phyloP scores from a whole-genome alignment of 2,329 filamentous ascomycete genomes.

The Rutstroemia sp. region DNA sequence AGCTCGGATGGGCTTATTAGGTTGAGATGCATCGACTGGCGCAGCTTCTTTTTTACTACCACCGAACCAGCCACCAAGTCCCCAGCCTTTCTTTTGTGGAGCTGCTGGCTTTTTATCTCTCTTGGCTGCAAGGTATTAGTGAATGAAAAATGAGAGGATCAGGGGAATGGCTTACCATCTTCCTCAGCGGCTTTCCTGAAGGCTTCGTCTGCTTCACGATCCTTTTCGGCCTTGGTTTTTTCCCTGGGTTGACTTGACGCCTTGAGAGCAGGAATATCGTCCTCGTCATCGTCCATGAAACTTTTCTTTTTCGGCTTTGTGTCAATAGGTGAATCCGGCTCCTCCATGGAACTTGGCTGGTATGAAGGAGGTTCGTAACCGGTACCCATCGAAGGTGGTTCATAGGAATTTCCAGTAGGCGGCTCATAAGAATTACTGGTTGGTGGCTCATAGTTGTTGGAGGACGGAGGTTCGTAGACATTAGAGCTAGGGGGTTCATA shows the following conservation, averaged over 20 bases:
- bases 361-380: slow-evolving; percentile 42
- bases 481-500: slow-evolving; percentile 10
- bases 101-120: slow-evolving; percentile 44
- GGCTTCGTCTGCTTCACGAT: slow-evolving; percentile 75
- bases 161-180: slow-evolving; percentile 47
- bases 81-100: slow-evolving; percentile 60
- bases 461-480: slow-evolving; percentile 33
- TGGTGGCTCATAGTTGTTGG: slow-evolving; percentile 20
- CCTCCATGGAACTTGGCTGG: slow-evolving; percentile 42
- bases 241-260: slow-evolving; percentile 35
- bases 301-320: slow-evolving; percentile 59
- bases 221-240: slow-evolving; percentile 60
- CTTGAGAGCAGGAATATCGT: slow-evolving; percentile 49
- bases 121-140: slow-evolving; percentile 43
- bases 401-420: slow-evolving; percentile 19
- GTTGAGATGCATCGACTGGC: slow-evolving; percentile 29
- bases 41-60: slow-evolving; percentile 53
- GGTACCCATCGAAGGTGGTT: slow-evolving; percentile 26
- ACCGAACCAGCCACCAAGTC: slow-evolving; percentile 78
- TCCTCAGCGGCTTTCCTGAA: slow-evolving; percentile 78
- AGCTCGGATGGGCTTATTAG: slow-evolving; percentile 70
- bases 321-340: slow-evolving; percentile 32
- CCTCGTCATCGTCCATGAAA: slow-evolving; percentile 76
- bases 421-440: slow-evolving; percentile 21
- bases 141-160: background rate